Evolutionary conservation across 2,329 filamentous ascomycete genomes (phyloP).

Genomic region (Aspergillus latus): DNA sequence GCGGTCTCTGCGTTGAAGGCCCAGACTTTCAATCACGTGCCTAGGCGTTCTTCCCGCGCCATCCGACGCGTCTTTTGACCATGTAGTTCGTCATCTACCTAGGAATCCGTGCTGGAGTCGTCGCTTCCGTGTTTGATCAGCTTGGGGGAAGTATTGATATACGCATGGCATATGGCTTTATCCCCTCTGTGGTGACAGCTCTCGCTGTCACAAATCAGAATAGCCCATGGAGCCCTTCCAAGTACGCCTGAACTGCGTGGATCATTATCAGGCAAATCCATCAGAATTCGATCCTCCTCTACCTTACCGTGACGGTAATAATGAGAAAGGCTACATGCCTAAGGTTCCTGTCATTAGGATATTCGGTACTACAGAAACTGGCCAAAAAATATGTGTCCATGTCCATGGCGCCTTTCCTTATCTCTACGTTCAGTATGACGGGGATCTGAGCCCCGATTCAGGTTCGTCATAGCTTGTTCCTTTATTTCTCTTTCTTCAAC

Average conservation of each 20-base stretch:
- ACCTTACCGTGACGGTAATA: conserved; percentile 61
- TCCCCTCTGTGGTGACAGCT: conserved; percentile 29
- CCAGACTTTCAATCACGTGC: conserved; percentile 28
- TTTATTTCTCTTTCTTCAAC: background rate
- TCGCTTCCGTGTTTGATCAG: background rate
- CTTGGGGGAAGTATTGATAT: background rate
- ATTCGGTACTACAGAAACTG: conserved; percentile 90
- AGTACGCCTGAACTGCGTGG: conserved; percentile 91
- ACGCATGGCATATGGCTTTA: background rate
- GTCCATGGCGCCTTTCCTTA: conserved; percentile 96
- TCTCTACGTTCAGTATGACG: conserved; percentile 83
- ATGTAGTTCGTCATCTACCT: conserved; percentile 1
- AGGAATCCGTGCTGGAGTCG: background rate
- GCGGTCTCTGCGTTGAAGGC: background rate
- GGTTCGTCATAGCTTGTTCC: conserved; percentile 52
- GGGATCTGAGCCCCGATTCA: conserved; percentile 63
- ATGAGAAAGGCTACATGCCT: conserved; percentile 62
- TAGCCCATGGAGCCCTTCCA: conserved; percentile 71
- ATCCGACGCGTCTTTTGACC: conserved; percentile 16
- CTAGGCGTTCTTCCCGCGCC: conserved; percentile 28
- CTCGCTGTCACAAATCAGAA: conserved; percentile 22
- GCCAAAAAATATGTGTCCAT: conserved; percentile 94
- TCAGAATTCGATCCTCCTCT: conserved; percentile 79
- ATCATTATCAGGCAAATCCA: conserved; percentile 82
- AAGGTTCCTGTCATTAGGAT: conserved; percentile 83